These are phyloP conservation scores for Metschnikowia similis DNA, from an alignment of 805 yeast species.

Conservation along the genomic window DNA sequence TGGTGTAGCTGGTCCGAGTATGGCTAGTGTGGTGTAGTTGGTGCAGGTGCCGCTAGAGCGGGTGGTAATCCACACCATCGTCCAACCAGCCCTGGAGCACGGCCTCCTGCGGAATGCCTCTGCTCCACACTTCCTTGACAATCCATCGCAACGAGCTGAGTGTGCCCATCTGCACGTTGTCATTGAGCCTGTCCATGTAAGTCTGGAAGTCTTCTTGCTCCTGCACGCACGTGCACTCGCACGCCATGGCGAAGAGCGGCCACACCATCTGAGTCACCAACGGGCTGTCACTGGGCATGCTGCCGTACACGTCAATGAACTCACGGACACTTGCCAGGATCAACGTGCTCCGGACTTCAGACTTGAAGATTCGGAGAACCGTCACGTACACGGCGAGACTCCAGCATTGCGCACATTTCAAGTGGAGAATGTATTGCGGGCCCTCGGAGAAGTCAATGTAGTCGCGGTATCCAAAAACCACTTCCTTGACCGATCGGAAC, in stretches of 20 bases:
- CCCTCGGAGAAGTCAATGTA: constrained; percentile 29
- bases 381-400: constrained; percentile 35
- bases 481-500: constrained; percentile 30
- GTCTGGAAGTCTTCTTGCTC: constrained; percentile 27
- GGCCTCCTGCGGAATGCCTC: constrained; percentile 40
- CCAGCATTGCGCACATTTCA: constrained; percentile 59
- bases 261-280: constrained; percentile 59
- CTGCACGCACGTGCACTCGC: constrained; percentile 34
- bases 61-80: constrained; percentile 49
- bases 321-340: constrained; percentile 38
- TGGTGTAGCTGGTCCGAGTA: too few species aligned
- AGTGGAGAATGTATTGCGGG: constrained; percentile 33
- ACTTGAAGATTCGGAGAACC: constrained; percentile 26
- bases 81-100: constrained; percentile 45
- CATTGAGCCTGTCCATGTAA: constrained; percentile 41
- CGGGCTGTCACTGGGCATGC: constrained; percentile 45
- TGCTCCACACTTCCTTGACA: constrained; percentile 45
- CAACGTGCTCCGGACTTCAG: constrained; percentile 20
- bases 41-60: constrained; percentile 19
- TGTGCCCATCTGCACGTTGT: constrained; percentile 53
- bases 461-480: constrained; percentile 44
- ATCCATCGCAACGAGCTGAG: constrained; percentile 40
- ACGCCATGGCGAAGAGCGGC: constrained; percentile 52
- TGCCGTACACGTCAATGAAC: constrained; percentile 44
- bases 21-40: too few species aligned